Evolutionary conservation across 2,329 filamentous ascomycete species (phyloP), one percentile per base, ranked within the genome.

Genomic region (Venturiaceae sp.): DNA sequence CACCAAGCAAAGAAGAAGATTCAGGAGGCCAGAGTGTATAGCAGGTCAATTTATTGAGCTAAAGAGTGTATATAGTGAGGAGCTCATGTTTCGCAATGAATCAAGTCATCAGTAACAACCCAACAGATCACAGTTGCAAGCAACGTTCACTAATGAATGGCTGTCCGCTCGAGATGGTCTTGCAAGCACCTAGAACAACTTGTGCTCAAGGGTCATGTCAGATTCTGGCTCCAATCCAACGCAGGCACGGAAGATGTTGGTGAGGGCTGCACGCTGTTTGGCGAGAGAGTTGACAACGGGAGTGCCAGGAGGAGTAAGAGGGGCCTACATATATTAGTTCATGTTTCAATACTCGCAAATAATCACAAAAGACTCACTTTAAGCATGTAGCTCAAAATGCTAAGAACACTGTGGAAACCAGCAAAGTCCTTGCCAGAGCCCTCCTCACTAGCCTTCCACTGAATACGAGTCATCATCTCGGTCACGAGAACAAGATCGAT

Each of bases 161-260:
- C n/a, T n/a, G n/a, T n/a, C n/a, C n/a, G n/a, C n/a, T n/a, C n/a
- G n/a, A n/a, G n/a, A n/a, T n/a, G n/a, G n/a, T n/a, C n/a, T n/a
- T n/a, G n/a, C n/a, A n/a, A n/a, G 21, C n/a, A 21, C 19, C 41
- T 47, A 71, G 72, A 96, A 92, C 63, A 97, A 83, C 85, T 97
- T 99, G 80, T 97, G 92, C 83, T 99, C 94, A 57, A 97, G 83
- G 41, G 92, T 96, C 94, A 99, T 99, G 73, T 99, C 94, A 60
- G 87, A 94, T 83, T 99, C 94, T 16, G 94, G 94, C 81, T 96
- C 90, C 61, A 99, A 83, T 64, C 94, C 94, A 67, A 99, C 87
- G 69, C 92, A 97, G 64, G 94, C 94, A 69, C 92, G 91, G 86
- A 99, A 95, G 77, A 99, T 96, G 80, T 99, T 99, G 74, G 89